Evolutionary conservation across 176 grass and related monocot species (phyloP).

Genomic region (Elymus sibiricus): DNA sequence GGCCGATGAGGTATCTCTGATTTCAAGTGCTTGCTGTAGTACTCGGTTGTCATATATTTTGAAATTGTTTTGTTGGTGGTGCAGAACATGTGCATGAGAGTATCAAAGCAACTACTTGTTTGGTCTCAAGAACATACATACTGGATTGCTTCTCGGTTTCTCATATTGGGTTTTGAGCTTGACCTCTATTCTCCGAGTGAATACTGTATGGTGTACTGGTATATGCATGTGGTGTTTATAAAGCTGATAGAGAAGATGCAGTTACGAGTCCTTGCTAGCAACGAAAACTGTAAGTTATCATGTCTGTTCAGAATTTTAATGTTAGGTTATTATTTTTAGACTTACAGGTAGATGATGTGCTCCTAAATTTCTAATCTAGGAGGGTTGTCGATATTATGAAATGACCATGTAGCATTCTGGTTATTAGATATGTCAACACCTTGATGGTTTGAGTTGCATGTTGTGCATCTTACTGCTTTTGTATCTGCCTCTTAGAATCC

Average conservation of each 20-base stretch:
- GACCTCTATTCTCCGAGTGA: constrained; percentile 80
- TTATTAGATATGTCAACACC: background rate
- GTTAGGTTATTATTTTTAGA: background rate
- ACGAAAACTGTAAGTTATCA: constrained; percentile 70
- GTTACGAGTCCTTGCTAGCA: constrained; percentile 58
- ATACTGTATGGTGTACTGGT: constrained; percentile 99
- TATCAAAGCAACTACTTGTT: constrained; percentile 84
- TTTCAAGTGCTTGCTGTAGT: background rate
- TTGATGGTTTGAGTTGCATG: background rate
- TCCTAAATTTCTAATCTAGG: background rate
- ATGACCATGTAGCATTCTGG: background rate
- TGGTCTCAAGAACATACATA: constrained; percentile 87
- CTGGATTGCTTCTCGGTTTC: constrained; percentile 93
- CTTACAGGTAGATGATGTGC: background rate
- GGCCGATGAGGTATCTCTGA: constrained; percentile 56
- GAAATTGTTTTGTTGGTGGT: constrained; percentile 28
- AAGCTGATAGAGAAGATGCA: constrained; percentile 87
- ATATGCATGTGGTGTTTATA: constrained; percentile 75
- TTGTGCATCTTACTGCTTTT: background rate
- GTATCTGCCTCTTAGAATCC: background rate
- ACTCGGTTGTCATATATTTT: constrained; percentile 11
- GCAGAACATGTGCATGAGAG: constrained; percentile 85
- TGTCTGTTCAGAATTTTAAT: constrained; percentile 10
- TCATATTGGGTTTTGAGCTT: constrained; percentile 90
- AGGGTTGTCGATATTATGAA: background rate